Evolutionary conservation across 2,329 filamentous ascomycete species (phyloP).

Genomic region (Celoporthe dispersa): DNA sequence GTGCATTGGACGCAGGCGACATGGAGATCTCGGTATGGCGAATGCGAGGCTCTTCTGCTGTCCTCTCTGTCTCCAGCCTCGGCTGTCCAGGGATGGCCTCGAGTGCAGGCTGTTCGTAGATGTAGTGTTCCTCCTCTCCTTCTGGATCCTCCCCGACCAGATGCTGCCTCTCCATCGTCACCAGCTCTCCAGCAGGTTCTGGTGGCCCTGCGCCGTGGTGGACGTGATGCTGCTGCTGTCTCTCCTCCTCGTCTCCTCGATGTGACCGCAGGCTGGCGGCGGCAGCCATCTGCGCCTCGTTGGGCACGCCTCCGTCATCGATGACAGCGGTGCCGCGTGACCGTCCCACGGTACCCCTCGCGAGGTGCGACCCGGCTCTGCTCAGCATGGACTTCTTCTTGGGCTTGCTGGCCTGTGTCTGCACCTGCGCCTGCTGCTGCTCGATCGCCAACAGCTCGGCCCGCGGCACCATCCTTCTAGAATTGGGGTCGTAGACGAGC

Average conservation of each 20-base stretch:
- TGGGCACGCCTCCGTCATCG: neutral
- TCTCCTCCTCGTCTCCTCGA: slow-evolving; percentile 31
- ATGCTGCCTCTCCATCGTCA: neutral
- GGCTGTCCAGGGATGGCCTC: slow-evolving; percentile 4
- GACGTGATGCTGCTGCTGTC: slow-evolving; percentile 26
- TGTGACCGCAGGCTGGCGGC: slow-evolving; percentile 23
- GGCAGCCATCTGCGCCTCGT: slow-evolving; percentile 25
- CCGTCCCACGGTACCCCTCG: slow-evolving; percentile 59
- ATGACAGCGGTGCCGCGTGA: slow-evolving; percentile 54
- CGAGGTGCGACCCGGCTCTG: slow-evolving; percentile 50
- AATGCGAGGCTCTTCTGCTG: neutral
- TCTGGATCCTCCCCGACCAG: neutral
- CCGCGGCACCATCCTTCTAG: slow-evolving; percentile 63
- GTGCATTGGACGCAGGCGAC: slow-evolving; percentile 28
- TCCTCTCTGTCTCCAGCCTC: slow-evolving; percentile 5
- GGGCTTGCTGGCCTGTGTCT: slow-evolving; percentile 36
- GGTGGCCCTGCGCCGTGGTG: neutral
- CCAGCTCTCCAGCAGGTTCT: too few relatives aligned
- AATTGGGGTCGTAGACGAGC: slow-evolving; percentile 69
- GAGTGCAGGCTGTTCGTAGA: slow-evolving; percentile 21
- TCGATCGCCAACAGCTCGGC: slow-evolving; percentile 49
- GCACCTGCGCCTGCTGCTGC: slow-evolving; percentile 40
- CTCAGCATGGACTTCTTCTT: slow-evolving; percentile 46
- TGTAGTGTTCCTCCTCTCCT: slow-evolving; percentile 22
- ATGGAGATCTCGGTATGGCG: neutral